Base-by-base conservation (phyloP, 1,284 basidiomycete species). In the Athelia sp. region DNA sequence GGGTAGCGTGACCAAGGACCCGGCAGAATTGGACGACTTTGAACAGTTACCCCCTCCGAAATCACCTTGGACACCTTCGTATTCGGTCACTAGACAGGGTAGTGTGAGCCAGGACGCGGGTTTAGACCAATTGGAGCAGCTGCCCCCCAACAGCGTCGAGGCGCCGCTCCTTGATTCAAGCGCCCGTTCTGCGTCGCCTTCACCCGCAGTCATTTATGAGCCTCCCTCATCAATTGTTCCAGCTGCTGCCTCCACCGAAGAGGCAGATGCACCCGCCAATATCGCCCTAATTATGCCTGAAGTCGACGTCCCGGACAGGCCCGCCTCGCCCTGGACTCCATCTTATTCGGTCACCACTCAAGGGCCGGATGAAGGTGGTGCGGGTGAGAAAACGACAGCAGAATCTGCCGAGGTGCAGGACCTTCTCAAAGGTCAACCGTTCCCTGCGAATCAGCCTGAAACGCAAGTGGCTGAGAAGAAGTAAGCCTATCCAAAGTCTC, bases 311-410 rank as follows among this genome's bases (percentile, higher is more conserved):
- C 36, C 48, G 13, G 55, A 57, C 34, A 44, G 55, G 26, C 55
- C 55, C 3, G 51, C 47, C 43, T 57, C 55, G 0, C 55, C 52
- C 14, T 57, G 55, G 55, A 57, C 55, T 11, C 55, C 55, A 13
- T 57, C 55, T 14, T 57, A 57, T 35, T 54, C 55, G 21, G 55
- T 57, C 31, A 57, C 55, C 35, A 54, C 22, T 31, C 53, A 54
- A 32, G 53, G 53, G 14, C 40, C 52, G 3, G 45, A 35, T 14
- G 17, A 18, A 23, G n/a, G 9, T 26, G 43, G 6, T 23, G 21
- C 4, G n/a, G 36, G 29, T 3, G 13, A 36, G 11, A 40, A 13
- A 35, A 47, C 54, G 29, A 46, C 53, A 43, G 35, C 36, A 32
- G 15, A 34, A 44, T 23, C 43, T 23, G 8, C 23, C 8, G 8